Evolutionary conservation across 345 rosid genomes (phyloP).

Genomic region (Citrus inodora): DNA sequence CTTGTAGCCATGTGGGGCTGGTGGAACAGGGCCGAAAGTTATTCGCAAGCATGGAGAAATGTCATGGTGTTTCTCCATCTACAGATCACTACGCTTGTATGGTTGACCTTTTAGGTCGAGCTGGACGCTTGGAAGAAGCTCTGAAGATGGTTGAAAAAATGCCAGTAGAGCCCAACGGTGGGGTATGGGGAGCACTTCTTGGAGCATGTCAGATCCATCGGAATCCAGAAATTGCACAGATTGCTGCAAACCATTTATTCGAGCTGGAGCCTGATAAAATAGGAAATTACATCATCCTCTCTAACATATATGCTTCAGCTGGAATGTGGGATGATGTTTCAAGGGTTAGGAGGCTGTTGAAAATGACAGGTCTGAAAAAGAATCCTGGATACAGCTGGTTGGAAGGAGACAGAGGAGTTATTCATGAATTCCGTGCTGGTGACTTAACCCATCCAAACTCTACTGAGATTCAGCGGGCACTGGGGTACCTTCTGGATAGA

Average conservation of each 20-base stretch:
- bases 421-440: conserved; percentile 67
- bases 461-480: conserved; percentile 41
- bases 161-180: conserved; percentile 56
- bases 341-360: conserved; percentile 47
- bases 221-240: conserved; percentile 57
- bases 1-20: conserved; percentile 66
- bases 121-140: conserved; percentile 68
- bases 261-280: conserved; percentile 59
- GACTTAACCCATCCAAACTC: conserved; percentile 55
- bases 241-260: conserved; percentile 65
- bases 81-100: conserved; percentile 74
- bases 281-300: conserved; percentile 73
- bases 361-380: conserved; percentile 56
- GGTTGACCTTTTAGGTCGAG: conserved; percentile 81
- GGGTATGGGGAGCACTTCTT: conserved; percentile 90
- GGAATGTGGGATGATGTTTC: conserved; percentile 57
- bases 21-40: conserved; percentile 55
- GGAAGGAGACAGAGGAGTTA: conserved; percentile 48
- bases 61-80: conserved; percentile 51
- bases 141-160: conserved; percentile 52
- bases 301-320: conserved; percentile 53
- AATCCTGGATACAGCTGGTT: conserved; percentile 79
- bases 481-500: conserved; percentile 45
- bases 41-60: conserved; percentile 55
- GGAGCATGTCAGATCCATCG: conserved; percentile 72